phyloP scores from a whole-genome alignment of 345 rosid genomes.

The Jatropha curcas region DNA sequence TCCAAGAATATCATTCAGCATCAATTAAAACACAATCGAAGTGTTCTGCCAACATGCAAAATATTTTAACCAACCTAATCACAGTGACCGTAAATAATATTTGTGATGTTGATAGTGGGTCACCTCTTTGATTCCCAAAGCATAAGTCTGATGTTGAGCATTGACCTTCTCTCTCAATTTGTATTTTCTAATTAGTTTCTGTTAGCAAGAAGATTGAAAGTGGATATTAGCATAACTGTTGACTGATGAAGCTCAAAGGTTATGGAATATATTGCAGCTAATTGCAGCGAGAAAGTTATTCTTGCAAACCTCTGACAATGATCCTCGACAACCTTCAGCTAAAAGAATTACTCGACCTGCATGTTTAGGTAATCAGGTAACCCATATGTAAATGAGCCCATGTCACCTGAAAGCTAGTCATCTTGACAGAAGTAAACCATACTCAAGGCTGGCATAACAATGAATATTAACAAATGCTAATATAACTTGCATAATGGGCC shows the following conservation, averaged over 20 bases:
- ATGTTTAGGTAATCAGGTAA: slow-evolving; percentile 20
- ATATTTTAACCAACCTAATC: neutral
- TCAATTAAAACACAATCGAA: neutral
- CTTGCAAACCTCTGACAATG: slow-evolving; percentile 79
- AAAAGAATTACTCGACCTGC: slow-evolving; percentile 76
- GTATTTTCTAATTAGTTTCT: slow-evolving; percentile 69
- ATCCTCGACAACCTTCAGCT: slow-evolving; percentile 98
- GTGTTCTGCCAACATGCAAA: neutral
- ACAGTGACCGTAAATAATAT: neutral
- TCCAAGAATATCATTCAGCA: neutral
- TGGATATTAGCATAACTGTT: slow-evolving; percentile 18
- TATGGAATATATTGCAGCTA: neutral
- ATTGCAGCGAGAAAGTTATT: slow-evolving; percentile 19
- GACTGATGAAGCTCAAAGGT: slow-evolving; percentile 4
- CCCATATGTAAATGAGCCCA: neutral
- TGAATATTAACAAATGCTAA: neutral
- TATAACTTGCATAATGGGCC: neutral
- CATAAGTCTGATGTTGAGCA: slow-evolving; percentile 96
- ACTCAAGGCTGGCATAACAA: neutral
- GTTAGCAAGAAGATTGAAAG: slow-evolving; percentile 27
- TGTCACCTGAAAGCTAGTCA: neutral
- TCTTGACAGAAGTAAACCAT: neutral
- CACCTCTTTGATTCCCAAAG: slow-evolving; percentile 97
- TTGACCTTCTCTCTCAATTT: slow-evolving; percentile 71
- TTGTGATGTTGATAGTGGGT: neutral